Percentiles rank a stretch among this genome's conserved stretches.
Evolutionary conservation across 2,329 filamentous ascomycete genomes (phyloP).

Genomic region (Aspergillus neotritici): DNA sequence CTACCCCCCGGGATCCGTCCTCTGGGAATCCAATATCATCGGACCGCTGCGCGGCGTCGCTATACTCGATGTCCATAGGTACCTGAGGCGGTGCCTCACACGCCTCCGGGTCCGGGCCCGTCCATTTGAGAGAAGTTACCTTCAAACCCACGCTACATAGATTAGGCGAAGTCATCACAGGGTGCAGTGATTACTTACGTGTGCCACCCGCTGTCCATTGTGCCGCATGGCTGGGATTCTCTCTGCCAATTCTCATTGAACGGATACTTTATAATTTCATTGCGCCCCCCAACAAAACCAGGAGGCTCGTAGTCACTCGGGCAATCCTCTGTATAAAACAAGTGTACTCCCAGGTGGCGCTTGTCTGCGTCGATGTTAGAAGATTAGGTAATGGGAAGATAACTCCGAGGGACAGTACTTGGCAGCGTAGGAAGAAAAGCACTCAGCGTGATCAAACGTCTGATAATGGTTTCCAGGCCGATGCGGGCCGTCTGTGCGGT

Average conservation of each 20-base stretch:
- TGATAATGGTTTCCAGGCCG: constrained; percentile 41
- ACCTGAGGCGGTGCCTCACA: constrained; percentile 22
- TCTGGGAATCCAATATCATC: constrained; percentile 24
- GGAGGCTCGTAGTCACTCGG: constrained; percentile 36
- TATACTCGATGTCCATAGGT: constrained; percentile 28
- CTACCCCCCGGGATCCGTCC: neutral
- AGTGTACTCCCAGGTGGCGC: constrained; percentile 40
- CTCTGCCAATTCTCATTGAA: constrained; percentile 34
- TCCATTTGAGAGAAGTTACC: constrained; percentile 31
- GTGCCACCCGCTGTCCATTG: constrained; percentile 38
- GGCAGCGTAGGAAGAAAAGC: constrained; percentile 39
- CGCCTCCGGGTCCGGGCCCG: constrained; percentile 17
- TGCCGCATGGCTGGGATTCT: constrained; percentile 27
- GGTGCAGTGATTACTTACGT: constrained; percentile 20
- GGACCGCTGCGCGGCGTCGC: constrained; percentile 17
- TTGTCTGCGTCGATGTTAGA: constrained; percentile 22
- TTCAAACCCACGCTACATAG: constrained; percentile 29
- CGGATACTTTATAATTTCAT: constrained; percentile 33
- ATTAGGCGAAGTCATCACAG: constrained; percentile 8
- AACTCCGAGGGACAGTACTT: constrained; percentile 25
- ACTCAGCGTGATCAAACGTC: constrained; percentile 35
- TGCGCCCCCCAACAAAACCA: constrained; percentile 33
- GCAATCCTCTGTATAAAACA: constrained; percentile 42
- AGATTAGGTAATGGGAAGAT: neutral
- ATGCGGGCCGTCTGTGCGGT: constrained; percentile 37